Evolutionary conservation across 2,329 filamentous ascomycete genomes (phyloP).

Genomic region (Colletotrichum sp.): DNA sequence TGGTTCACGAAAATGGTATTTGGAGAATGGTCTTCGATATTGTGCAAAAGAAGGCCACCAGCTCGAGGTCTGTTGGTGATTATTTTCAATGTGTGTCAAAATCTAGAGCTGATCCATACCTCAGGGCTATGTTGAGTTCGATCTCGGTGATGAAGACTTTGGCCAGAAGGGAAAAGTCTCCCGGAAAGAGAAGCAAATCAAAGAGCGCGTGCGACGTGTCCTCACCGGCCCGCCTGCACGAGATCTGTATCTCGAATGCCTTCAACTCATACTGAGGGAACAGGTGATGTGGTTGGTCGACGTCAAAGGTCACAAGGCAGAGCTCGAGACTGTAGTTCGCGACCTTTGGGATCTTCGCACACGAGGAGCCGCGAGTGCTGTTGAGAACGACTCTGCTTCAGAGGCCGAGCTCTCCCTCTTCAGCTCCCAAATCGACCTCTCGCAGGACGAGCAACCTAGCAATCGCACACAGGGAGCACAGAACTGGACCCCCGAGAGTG

Average conservation of each 20-base stretch:
- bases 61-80: slow-evolving; percentile 63
- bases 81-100: neutral
- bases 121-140: slow-evolving; percentile 61
- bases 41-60: slow-evolving; percentile 78
- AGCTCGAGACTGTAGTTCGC: slow-evolving; percentile 79
- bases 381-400: slow-evolving; percentile 28
- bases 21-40: slow-evolving; percentile 78
- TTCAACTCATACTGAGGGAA: slow-evolving; percentile 84
- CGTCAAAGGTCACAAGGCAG: slow-evolving; percentile 67
- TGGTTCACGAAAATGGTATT: slow-evolving; percentile 73
- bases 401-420: slow-evolving; percentile 39
- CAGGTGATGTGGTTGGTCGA: slow-evolving; percentile 79
- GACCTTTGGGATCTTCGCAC: slow-evolving; percentile 85
- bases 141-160: slow-evolving; percentile 71
- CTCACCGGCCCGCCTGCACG: slow-evolving; percentile 72
- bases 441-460: slow-evolving; percentile 31
- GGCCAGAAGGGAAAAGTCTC: slow-evolving; percentile 61
- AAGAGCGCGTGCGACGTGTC: slow-evolving; percentile 59
- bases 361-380: slow-evolving; percentile 42
- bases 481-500: slow-evolving; percentile 50
- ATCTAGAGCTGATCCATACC: neutral
- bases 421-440: slow-evolving; percentile 39
- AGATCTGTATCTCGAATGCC: slow-evolving; percentile 80
- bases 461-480: slow-evolving; percentile 34
- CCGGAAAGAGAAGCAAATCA: slow-evolving; percentile 63